Base-by-base conservation (phyloP, 352 stramenopile genomes). In the Globisporangium nodosum region DNA sequence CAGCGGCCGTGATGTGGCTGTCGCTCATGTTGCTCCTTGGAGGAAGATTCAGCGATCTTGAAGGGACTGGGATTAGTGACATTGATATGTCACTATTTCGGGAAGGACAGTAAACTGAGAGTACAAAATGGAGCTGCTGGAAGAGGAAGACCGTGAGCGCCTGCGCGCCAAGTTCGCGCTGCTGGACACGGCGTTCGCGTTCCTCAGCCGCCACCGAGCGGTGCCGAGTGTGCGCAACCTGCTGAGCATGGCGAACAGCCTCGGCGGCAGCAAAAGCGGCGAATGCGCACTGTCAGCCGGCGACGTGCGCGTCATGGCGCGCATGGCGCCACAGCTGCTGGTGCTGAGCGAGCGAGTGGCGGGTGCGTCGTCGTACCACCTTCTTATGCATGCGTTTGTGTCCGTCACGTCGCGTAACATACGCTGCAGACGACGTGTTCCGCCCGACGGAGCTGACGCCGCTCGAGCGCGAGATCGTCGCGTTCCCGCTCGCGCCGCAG, bases 141-240 rank as follows among this genome's bases (percentile, higher is more conserved):
- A 37, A 39, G 6, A 30, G 4, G 40, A 49, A 18, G 30, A 7
- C 0, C 1, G 21, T 5, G 24, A 49, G 50, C 53, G 37, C 24
- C 35, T 81, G 45, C 56, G 63, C 30, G 52, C 46, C 58, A 72
- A 89, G 45, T 92, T 92, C 55, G 66, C 69, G 56, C 76, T 89
- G 5, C 56, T 92, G 31, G 80, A 92, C 52, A 78, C 77, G 16
- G 69, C 66, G 33, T 92, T 81, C 65, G 76, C 70, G 59, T 92
- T 92, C 68, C 64, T 90, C 11, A 67, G 68, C 37, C 81, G 73
- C 43, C 69, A 79, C 56, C 65, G 67, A 47, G 64, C 76, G 5
- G 57, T 58, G 20, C 54, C 81, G 20, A 88, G 58, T 30, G 68
- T 85, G 45, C 66, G 46, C 27, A 90, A 79, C 24, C 69, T 90